Conservation (phyloP, 2,329 filamentous ascomycete genomes). For the Pseudogymnoascus sp. region DNA sequence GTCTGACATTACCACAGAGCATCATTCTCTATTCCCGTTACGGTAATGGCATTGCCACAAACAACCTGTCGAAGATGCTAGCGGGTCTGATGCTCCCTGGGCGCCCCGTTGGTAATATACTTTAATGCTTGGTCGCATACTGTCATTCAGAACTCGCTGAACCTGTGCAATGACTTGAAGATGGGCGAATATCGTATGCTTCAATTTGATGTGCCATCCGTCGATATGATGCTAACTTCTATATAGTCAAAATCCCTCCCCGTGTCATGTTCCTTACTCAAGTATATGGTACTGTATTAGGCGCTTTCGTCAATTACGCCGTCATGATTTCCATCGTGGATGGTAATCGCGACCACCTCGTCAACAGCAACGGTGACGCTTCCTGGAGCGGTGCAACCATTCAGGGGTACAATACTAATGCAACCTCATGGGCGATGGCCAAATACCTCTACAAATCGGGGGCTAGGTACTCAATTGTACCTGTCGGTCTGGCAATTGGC, state of each 20-base stretch:
- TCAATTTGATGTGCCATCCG: not conserved
- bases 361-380: slow-evolving; percentile 35
- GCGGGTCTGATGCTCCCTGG: slow-evolving; percentile 40
- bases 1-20: slow-evolving; percentile 32
- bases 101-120: slow-evolving; percentile 35
- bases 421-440: slow-evolving; percentile 41
- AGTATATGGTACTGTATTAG: slow-evolving; percentile 36
- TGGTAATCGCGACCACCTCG: slow-evolving; percentile 36
- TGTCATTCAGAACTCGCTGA: slow-evolving; percentile 44
- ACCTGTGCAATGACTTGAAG: slow-evolving; percentile 46
- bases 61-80: slow-evolving; percentile 48
- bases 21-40: slow-evolving; percentile 44
- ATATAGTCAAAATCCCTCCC: slow-evolving; percentile 41
- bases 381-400: slow-evolving; percentile 43
- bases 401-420: slow-evolving; percentile 40
- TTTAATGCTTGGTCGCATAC: slow-evolving; percentile 52
- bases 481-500: slow-evolving; percentile 44
- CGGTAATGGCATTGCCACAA: slow-evolving; percentile 51
- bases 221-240: slow-evolving; percentile 18
- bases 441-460: slow-evolving; percentile 44
- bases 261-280: slow-evolving; percentile 40
- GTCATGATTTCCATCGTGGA: slow-evolving; percentile 40
- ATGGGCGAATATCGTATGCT: slow-evolving; percentile 49
- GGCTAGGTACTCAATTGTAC: slow-evolving; percentile 39
- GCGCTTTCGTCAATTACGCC: slow-evolving; percentile 39